Evolutionary conservation across 805 yeast species (phyloP), one percentile per base, ranked within the genome.

Genomic region (Candida multigemmis): DNA sequence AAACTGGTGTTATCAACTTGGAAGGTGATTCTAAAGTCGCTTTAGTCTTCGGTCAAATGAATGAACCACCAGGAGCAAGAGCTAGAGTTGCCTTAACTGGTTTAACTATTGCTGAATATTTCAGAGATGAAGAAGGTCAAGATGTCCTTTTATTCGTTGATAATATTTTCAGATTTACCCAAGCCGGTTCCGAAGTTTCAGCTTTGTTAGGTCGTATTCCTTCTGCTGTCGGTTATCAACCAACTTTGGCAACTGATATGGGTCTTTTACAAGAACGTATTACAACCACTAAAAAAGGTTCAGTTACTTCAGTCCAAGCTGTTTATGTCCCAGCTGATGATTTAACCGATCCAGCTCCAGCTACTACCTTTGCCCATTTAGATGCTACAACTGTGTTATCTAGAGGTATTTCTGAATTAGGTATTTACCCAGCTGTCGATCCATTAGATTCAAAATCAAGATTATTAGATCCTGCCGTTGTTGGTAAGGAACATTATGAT

Each of bases 31-130:
- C 98, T 58, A 91, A 91, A 81, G 98, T 91, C 71, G 93, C 97
- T 48, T 77, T 89, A 58, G 98, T 89, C 40, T 89, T 89, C 76
- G 98, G 98, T 68, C 98, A 91, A 76, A 89, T 89, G 98, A 89
- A 89, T 78, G 98, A 89, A 78, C 98, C 98, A 59, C 98, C 98
- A 50, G 98, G 98, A 73, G 98, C 98, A 56, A 87, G 98, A 80
- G 96, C 98, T 56, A 89, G 98, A 78, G 97, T 91, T 64, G 98
- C 98, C 53, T 74, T 89, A 65, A 91, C 98, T 50, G 98, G 98
- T 80, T 79, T 89, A 68, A 89, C 98, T 69, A 86, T 89, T 65
- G 98, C 98, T 54, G 98, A 89, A 76, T 89, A 91, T 77, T 89
- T 89, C 91, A 91, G 98, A 86, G 98, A 89, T 68, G 97, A 84